Base-by-base conservation (phyloP, 1,139 yeast genomes). In the Zygosaccharomyces pseudobailii region DNA sequence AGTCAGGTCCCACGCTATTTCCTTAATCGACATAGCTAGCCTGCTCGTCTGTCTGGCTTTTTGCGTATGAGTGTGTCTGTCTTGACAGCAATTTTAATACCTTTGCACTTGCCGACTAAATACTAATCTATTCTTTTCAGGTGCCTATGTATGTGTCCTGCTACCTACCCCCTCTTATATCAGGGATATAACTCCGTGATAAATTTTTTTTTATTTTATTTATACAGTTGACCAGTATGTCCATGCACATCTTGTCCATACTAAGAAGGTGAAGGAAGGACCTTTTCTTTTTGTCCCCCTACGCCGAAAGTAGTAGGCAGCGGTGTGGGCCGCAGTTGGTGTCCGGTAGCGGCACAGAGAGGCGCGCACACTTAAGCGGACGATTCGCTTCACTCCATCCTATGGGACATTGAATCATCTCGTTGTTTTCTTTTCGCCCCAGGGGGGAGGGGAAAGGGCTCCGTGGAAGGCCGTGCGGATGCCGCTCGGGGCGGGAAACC, bases 1-100 rank as follows among this genome's bases (percentile, higher is more conserved):
- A 27, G 55, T 55, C 45, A 56, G 48, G 35, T 56, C 59, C 37
- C 49, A 38, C 20, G 57, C 57, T 30, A 56, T 50, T 39, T 54
- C 57, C 30, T 48, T 52, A 21, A 56, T 47, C 23, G 51, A 45
- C 51, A 48, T 48, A 30, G 33, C 33, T 13, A 30, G 6, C 10
- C 27, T 24, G 27, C 27, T 24, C 9, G 27, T 24, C 27, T 24
- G 27, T 24, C 27, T 24, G 27, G 6, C 27, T 24, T 6, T 24
- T 8, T 24, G 27, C 27, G 27, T 24, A 8, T 24, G 27, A 6
- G 27, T 8, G 27, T 24, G 27, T 24, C 17, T 13, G 17, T 9
- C 13, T 9, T 30, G 13, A n/a, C 13, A 4, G 33, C 33, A 30
- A 30, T 6, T 10, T 6, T 4, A 5, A 30, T n/a, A 30, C 33